A percentile compares a stretch with the other conserved stretches of the same genome.
phyloP scores from a whole-genome alignment of 108 stramenopile genomes.

The Nitzschia palea region DNA sequence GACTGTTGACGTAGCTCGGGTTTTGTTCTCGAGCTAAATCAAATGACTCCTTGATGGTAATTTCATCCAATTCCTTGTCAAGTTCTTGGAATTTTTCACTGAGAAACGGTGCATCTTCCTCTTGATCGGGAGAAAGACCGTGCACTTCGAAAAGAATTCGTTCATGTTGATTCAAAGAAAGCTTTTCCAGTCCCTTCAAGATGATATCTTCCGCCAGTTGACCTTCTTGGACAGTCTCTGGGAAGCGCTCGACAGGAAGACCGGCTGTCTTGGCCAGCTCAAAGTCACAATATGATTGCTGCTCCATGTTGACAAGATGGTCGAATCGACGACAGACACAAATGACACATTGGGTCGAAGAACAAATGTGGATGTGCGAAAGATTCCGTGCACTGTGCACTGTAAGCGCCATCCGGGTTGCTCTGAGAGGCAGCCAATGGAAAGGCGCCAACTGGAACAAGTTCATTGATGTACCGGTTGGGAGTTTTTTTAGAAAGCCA shows the following conservation, averaged over 20 bases:
- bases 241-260: constrained; percentile 2
- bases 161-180: neutral
- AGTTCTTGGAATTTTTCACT: no score
- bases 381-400: no score
- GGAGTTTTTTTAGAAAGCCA: no score
- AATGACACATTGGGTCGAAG: no score
- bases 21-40: constrained; percentile 15
- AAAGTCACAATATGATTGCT: neutral
- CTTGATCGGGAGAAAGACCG: neutral
- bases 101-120: neutral
- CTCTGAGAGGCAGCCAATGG: no score
- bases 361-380: no score
- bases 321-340: no score
- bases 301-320: no score
- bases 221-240: neutral
- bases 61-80: neutral
- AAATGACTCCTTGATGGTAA: constrained; percentile 10
- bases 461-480: no score
- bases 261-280: constrained; percentile 9
- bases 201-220: constrained; percentile 4
- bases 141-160: neutral
- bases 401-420: no score
- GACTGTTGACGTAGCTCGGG: constrained; percentile 23
- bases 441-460: no score
- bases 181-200: constrained; percentile 2